Conservation (phyloP, 1,284 basidiomycete genomes). For the Ceratobasidium sp. region DNA sequence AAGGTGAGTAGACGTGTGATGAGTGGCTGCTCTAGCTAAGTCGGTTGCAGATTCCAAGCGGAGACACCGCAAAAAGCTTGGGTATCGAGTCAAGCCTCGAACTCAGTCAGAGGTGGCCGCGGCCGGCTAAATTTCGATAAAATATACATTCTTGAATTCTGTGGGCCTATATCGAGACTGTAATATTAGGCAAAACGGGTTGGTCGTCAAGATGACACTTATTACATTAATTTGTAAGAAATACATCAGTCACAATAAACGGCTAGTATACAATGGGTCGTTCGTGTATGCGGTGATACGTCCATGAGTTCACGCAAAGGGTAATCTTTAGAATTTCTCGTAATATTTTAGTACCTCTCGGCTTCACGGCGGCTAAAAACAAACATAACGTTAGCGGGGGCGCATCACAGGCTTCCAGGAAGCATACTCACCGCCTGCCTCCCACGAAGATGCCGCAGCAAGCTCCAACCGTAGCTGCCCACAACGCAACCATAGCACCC, state of each 20-base stretch:
- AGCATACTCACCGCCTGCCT: constrained; percentile 40
- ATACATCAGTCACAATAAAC: too few relatives aligned
- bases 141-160: background rate
- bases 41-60: constrained; percentile 66
- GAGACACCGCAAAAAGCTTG: constrained; percentile 74
- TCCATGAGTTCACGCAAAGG: too few relatives aligned
- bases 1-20: constrained; percentile 58
- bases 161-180: background rate
- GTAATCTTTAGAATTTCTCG: background rate
- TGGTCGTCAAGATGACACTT: background rate
- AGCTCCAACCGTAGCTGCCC: constrained; percentile 55
- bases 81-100: constrained; percentile 58
- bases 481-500: constrained; percentile 57
- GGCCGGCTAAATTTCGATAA: constrained; percentile 27
- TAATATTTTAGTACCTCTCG: constrained; percentile 17
- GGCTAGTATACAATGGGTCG: background rate
- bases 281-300: background rate
- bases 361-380: constrained; percentile 19
- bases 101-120: constrained; percentile 31
- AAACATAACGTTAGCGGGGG: background rate
- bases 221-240: background rate
- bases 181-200: background rate
- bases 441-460: constrained; percentile 52
- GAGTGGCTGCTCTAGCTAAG: constrained; percentile 36
- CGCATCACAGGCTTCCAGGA: background rate